A percentile compares a stretch with the other conserved stretches of the same genome.
Conservation (phyloP, 2,329 filamentous ascomycete species). For the Calonectria henricotiae region DNA sequence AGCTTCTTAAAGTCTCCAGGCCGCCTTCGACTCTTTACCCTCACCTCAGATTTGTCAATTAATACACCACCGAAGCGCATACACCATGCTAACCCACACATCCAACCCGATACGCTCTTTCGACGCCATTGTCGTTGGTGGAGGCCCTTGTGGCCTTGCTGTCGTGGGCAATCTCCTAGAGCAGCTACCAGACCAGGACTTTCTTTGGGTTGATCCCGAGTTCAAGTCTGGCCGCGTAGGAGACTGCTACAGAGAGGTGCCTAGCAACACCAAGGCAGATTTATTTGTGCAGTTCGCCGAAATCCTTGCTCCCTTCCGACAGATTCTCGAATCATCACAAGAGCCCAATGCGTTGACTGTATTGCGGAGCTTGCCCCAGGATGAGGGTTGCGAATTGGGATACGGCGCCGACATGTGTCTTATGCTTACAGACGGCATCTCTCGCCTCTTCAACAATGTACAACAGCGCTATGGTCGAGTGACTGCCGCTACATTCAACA, state of each 20-base stretch:
- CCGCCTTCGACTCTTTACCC: neutral
- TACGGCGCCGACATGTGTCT: conserved; percentile 72
- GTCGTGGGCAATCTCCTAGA: conserved; percentile 76
- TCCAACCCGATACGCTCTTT: conserved; percentile 55
- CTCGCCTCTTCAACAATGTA: conserved; percentile 58
- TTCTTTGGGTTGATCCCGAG: conserved; percentile 73
- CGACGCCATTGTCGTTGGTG: conserved; percentile 46
- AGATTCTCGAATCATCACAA: conserved; percentile 65
- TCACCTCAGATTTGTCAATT: neutral
- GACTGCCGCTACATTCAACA: conserved; percentile 53
- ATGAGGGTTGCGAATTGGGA: conserved; percentile 71
- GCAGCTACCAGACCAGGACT: conserved; percentile 60
- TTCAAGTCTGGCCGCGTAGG: conserved; percentile 71
- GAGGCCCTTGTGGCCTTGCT: conserved; percentile 65
- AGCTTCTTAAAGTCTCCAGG: neutral
- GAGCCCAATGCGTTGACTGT: conserved; percentile 70
- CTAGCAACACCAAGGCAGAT: conserved; percentile 74
- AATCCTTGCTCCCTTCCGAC: conserved; percentile 68
- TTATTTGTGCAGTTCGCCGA: conserved; percentile 73
- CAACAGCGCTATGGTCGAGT: conserved; percentile 59
- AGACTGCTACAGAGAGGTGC: conserved; percentile 73
- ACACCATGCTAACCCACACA: conserved; percentile 3
- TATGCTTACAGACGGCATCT: conserved; percentile 64
- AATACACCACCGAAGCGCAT: neutral
- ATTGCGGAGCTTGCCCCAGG: conserved; percentile 70